Evolutionary conservation across 2,329 filamentous ascomycete species (phyloP).

Genomic region (Trichoderma arundinaceum): DNA sequence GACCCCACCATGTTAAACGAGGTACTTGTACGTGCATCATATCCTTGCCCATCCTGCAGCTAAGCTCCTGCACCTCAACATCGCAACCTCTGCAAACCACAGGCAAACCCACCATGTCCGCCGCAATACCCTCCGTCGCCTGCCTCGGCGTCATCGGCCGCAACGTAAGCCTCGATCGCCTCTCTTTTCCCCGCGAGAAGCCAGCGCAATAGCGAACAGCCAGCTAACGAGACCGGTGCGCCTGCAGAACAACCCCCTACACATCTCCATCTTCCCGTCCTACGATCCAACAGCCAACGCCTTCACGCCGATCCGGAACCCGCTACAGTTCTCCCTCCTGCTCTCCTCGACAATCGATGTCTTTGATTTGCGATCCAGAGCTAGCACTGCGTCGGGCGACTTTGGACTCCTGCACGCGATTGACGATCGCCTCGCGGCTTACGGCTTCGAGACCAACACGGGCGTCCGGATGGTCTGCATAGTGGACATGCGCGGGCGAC

Average conservation of each 20-base stretch:
- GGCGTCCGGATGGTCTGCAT: conserved; percentile 89
- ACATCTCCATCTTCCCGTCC: conserved; percentile 87
- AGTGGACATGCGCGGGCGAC: conserved; percentile 74
- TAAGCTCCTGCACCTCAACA: conserved; percentile 29
- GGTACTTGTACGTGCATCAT: conserved; percentile 23
- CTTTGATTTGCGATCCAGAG: conserved; percentile 82
- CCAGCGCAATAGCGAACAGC: background rate
- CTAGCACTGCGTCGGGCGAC: conserved; percentile 76
- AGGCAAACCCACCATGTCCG: conserved; percentile 54
- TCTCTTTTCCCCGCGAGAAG: background rate
- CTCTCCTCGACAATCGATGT: conserved; percentile 92
- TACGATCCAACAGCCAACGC: conserved; percentile 63
- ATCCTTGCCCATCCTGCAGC: conserved; percentile 26
- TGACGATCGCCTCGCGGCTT: conserved; percentile 90
- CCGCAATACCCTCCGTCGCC: conserved; percentile 78
- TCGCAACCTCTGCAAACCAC: conserved; percentile 26
- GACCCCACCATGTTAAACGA: conserved; percentile 1
- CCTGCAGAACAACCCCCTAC: conserved; percentile 88
- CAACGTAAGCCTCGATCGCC: conserved; percentile 64
- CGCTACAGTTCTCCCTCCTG: conserved; percentile 90
- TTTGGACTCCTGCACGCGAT: conserved; percentile 90
- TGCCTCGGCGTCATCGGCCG: conserved; percentile 94
- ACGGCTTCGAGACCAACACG: conserved; percentile 96
- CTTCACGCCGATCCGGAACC: conserved; percentile 65
- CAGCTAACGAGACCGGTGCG: background rate